Base-by-base conservation (phyloP, 148 eudicot species). In the Arbutus unedo region DNA sequence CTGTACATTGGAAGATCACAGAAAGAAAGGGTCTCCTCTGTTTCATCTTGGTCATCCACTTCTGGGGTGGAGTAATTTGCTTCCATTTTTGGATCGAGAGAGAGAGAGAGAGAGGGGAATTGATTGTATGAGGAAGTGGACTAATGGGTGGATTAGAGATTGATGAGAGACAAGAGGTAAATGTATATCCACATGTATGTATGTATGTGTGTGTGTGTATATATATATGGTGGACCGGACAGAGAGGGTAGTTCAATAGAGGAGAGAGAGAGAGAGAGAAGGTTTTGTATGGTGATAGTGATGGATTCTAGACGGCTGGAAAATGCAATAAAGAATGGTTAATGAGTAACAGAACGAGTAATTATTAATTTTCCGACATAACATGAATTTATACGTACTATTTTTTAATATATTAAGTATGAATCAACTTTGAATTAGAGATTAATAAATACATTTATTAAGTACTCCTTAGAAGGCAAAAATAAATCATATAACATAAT, bases 21-120 rank as follows among this genome's bases (percentile, higher is more conserved):
- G 4, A 87, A 72, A 44, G 88, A 87, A 44, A 87, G 84, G 2
- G 86, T 83, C 53, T 83, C 88, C 43, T 83, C 85, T 51, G 55
- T 59, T 66, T 82, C 81, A n/a, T 50, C 66, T 41, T 16, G 25
- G 18, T 78, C 80, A 1, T 31, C 19, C 68, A 56, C 18, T 23
- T 18, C 18, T 3, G 18, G 41, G 38, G n/a, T 9, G 13, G 38
- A 11, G 54, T 5, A 21, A 5, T 43, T 38, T 2, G 56, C 51
- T 57, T 10, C 51, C 80, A 78, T 78, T 13, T 10, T 3, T 74
- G 5, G 56, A 48, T 19, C 64, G 76, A 72, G 50, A 14, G 47
- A 41, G 72, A 66, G 72, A 66, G 45, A 67, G 73, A 23, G 73
- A 11, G 1, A 1, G 75, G 5, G 49, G 75, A 70, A 6, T 6